Conservation (phyloP, 2,329 filamentous ascomycete species). For the Apiospora koreana region DNA sequence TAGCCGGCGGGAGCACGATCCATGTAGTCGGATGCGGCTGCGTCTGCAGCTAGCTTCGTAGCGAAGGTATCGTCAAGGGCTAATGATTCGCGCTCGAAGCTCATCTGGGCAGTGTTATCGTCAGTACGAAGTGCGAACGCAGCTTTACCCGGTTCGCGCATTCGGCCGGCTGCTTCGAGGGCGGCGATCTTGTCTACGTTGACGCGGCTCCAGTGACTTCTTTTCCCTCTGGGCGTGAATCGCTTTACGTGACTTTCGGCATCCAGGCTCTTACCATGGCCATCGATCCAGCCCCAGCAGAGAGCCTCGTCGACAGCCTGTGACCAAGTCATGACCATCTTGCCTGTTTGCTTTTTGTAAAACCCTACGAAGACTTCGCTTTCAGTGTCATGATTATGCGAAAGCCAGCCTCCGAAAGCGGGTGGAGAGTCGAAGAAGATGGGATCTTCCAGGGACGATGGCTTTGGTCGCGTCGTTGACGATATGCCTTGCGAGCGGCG, state of each 20-base stretch:
- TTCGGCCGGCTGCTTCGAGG: constrained; percentile 45
- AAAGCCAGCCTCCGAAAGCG: constrained; percentile 17
- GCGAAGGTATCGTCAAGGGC: constrained; percentile 6
- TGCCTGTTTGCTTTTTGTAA: constrained; percentile 16
- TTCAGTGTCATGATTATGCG: constrained; percentile 11
- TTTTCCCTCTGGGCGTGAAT: constrained; percentile 55
- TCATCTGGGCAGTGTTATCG: constrained; percentile 16
- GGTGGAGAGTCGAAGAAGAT: constrained; percentile 16
- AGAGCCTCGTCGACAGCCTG: constrained; percentile 56
- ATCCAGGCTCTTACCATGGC: constrained; percentile 48
- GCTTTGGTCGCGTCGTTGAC: neutral
- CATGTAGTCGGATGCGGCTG: constrained; percentile 10
- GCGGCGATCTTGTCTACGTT: constrained; percentile 53
- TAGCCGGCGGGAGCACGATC: constrained; percentile 12
- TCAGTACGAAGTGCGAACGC: constrained; percentile 14
- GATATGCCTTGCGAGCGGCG: neutral
- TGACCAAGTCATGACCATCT: constrained; percentile 16
- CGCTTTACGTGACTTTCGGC: constrained; percentile 50
- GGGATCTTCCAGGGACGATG: constrained; percentile 9
- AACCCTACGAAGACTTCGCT: constrained; percentile 16
- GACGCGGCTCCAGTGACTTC: constrained; percentile 58
- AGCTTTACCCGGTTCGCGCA: constrained; percentile 31
- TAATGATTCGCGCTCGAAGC: constrained; percentile 12
- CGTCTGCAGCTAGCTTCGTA: neutral
- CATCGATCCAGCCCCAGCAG: constrained; percentile 64